Conservation (phyloP, 768 basidiomycete species). For the Pleurotus pulmonarius region DNA sequence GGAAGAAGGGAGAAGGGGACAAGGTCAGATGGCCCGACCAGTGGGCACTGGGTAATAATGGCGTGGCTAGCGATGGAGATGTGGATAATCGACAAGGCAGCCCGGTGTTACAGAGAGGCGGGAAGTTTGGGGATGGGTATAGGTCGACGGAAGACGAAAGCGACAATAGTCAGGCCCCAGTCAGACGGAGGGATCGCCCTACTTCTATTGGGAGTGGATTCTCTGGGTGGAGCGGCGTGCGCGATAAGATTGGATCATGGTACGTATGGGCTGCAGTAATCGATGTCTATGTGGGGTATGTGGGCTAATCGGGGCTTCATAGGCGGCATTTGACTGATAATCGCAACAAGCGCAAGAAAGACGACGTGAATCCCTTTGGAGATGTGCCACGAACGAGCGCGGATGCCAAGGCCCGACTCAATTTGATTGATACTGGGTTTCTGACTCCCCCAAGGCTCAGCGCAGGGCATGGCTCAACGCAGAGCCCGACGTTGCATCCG, state of each 20-base stretch:
- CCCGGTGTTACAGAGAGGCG: background rate
- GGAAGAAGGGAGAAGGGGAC: constrained; percentile 14
- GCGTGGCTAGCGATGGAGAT: constrained; percentile 38
- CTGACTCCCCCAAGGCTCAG: background rate
- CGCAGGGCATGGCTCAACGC: background rate
- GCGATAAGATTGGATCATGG: constrained; percentile 5
- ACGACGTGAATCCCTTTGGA: background rate
- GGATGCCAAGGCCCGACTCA: background rate
- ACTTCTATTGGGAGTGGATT: constrained; percentile 5
- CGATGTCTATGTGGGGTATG: no score
- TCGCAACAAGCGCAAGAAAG: background rate
- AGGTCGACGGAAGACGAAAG: constrained; percentile 44
- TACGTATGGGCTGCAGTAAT: background rate
- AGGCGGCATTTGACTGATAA: constrained; percentile 5
- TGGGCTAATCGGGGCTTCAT: background rate
- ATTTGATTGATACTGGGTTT: background rate
- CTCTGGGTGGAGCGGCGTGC: constrained; percentile 5
- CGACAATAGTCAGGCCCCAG: constrained; percentile 23
- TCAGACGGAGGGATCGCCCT: constrained; percentile 9
- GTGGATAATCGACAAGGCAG: constrained; percentile 19
- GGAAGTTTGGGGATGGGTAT: constrained; percentile 21
- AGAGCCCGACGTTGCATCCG: constrained; percentile 4
- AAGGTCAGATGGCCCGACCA: constrained; percentile 15
- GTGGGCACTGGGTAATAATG: constrained; percentile 15
- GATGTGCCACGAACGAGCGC: background rate